phyloP scores from a whole-genome alignment of 2,329 filamentous ascomycete species.

The Ceratocystis eucalypticola region DNA sequence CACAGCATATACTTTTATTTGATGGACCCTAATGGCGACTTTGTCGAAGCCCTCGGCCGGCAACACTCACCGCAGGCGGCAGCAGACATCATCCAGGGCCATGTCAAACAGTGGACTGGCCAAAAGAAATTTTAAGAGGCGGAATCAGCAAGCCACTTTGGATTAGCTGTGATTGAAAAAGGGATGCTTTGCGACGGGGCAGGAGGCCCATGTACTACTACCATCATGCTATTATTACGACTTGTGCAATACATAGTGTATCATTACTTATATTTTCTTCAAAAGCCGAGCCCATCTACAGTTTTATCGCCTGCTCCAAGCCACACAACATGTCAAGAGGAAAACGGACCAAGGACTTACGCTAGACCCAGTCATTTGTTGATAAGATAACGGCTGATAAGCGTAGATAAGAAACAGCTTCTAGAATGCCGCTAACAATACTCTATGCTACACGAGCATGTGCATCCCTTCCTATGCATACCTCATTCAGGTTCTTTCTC shows the following conservation, averaged over 20 bases:
- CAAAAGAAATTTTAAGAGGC: conserved; percentile 21
- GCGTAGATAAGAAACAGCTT: background rate
- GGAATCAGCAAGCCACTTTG: conserved; percentile 5
- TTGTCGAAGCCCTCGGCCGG: conserved; percentile 88
- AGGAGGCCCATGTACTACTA: conserved; percentile 10
- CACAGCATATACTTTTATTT: conserved; percentile 99
- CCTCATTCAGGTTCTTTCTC: background rate
- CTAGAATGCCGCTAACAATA: background rate
- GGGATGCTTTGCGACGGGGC: background rate
- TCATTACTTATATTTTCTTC: conserved; percentile 7
- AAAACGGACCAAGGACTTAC: no score
- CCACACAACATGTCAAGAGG: no score
- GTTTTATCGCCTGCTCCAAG: no score
- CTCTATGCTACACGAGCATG: background rate
- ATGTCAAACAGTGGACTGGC: conserved; percentile 54
- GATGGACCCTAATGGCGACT: conserved; percentile 97
- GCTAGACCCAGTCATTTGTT: background rate
- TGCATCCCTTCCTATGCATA: background rate
- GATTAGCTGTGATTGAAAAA: background rate
- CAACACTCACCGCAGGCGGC: conserved; percentile 86
- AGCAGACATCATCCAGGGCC: conserved; percentile 68
- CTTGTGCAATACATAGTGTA: conserved; percentile 9
- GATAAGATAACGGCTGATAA: background rate
- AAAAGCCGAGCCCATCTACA: no score
- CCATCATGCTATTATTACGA: conserved; percentile 4